Evolutionary conservation across 2,329 filamentous ascomycete genomes (phyloP), one percentile per base, ranked within the genome.

Genomic region (Reticulascus tulasneorum): DNA sequence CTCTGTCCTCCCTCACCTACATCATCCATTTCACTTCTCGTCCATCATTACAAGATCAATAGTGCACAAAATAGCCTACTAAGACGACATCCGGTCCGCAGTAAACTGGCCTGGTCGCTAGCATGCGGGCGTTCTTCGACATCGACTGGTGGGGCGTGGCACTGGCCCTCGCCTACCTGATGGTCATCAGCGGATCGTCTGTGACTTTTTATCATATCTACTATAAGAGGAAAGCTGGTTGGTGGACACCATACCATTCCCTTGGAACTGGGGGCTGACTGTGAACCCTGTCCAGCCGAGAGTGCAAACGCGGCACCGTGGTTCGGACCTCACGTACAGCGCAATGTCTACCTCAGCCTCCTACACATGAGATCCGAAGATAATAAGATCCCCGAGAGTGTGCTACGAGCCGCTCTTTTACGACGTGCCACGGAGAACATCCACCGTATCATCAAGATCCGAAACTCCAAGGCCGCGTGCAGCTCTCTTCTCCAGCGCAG

Each of bases 201-300:
- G 83, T 85, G 58, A 93, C 88, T 47, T 98, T 98, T 67, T 94
- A 88, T 30, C 86, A 79, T 38, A 79, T 97, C 45, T 97, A 97
- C 66, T 82, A 91, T 53, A 91, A 93, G 67, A 81, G 93, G 62
- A 93, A 95, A 76, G 82, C 86, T 50, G 69, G 84, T 87, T 69
- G 45, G 79, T 73, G 33, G 13, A 23, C 23, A 24, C 19, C 26
- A 7, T 18, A 4, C 19, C 8, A 10, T 20, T 17, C 17, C 37
- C 17, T 10, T 9, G 27, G 11, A 9, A 19, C 23, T 1, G 1
- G 10, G 18, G 33, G 18, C 28, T 40, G 15, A 40, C 16, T 23
- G 18, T 30, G n/a, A 39, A 37, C 11, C 40, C 49, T 40, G 16
- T 37, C 36, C 48, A 89, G 85, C 72, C 47, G 80, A 88, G 67